Evolutionary conservation across 495 filamentous ascomycete genomes (phyloP).

Genomic region (Penicillium mononematosum): DNA sequence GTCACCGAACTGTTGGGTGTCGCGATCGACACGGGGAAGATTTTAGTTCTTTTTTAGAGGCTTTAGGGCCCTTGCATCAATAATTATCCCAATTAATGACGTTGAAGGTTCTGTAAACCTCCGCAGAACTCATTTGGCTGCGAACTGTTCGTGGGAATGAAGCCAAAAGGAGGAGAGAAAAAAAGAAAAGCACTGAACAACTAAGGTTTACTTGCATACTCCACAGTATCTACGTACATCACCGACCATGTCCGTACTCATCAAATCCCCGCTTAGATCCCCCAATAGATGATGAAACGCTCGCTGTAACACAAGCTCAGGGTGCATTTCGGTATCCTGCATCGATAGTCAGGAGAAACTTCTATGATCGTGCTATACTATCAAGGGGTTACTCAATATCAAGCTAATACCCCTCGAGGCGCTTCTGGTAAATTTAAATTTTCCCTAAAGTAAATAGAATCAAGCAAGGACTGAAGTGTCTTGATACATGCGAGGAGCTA

Average conservation of each 20-base stretch:
- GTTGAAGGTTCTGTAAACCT: conserved; percentile 10
- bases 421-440: conserved; percentile 11
- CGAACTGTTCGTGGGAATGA: conserved; percentile 19
- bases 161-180: neutral
- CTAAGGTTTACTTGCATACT: conserved; percentile 19
- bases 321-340: conserved; percentile 15
- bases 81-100: conserved; percentile 28
- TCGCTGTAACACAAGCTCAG: conserved; percentile 10
- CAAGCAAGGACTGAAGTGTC: conserved; percentile 41
- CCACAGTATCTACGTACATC: conserved; percentile 8
- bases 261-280: conserved; percentile 10
- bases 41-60: conserved; percentile 8
- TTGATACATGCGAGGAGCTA: conserved; percentile 35
- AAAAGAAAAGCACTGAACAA: conserved; percentile 1
- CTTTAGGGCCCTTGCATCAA: conserved; percentile 45
- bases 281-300: conserved; percentile 25
- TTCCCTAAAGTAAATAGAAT: conserved; percentile 30
- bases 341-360: conserved; percentile 30
- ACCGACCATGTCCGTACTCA: neutral
- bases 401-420: conserved; percentile 16
- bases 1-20: conserved; percentile 36
- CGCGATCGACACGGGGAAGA: conserved; percentile 40
- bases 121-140: conserved; percentile 20
- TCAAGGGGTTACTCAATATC: conserved; percentile 21
- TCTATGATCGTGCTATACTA: conserved; percentile 11